Evolutionary conservation across 129 eudicot species (phyloP).

Genomic region (Tanacetum coccineum): DNA sequence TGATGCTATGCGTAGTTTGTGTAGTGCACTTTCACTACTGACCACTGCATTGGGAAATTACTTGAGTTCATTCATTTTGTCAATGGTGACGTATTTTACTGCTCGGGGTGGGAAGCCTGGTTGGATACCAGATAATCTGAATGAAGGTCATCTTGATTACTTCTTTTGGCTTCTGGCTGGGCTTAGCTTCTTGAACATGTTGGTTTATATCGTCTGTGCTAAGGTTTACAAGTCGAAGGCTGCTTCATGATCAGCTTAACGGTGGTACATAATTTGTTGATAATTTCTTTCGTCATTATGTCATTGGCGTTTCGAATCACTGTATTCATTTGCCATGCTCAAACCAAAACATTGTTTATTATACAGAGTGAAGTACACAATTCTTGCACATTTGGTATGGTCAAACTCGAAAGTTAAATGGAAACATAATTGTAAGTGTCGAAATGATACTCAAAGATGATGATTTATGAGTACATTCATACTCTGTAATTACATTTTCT

Average conservation of each 20-base stretch:
- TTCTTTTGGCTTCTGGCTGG: constrained; percentile 43
- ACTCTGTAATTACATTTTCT: no score
- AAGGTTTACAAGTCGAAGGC: constrained; percentile 27
- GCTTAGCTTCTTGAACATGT: constrained; percentile 32
- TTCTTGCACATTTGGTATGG: no score
- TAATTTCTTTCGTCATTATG: not conserved
- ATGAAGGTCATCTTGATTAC: constrained; percentile 37
- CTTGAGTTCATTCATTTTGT: constrained; percentile 37
- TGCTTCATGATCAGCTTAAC: constrained; percentile 8
- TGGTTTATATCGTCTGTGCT: constrained; percentile 22
- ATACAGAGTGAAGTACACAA: no score
- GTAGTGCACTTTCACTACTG: constrained; percentile 31
- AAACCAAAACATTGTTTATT: no score
- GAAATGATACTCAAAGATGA: no score
- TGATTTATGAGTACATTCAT: no score
- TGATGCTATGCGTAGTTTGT: constrained; percentile 39
- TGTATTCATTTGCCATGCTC: no score
- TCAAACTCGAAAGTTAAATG: no score
- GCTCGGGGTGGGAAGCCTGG: constrained; percentile 29
- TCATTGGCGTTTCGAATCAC: no score
- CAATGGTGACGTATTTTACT: constrained; percentile 25
- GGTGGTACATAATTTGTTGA: constrained; percentile 9
- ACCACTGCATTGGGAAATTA: constrained; percentile 36
- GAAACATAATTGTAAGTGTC: no score
- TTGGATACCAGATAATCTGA: constrained; percentile 39